Evolutionary conservation across 306 rosid species (phyloP).

Genomic region (Castanea sativa): DNA sequence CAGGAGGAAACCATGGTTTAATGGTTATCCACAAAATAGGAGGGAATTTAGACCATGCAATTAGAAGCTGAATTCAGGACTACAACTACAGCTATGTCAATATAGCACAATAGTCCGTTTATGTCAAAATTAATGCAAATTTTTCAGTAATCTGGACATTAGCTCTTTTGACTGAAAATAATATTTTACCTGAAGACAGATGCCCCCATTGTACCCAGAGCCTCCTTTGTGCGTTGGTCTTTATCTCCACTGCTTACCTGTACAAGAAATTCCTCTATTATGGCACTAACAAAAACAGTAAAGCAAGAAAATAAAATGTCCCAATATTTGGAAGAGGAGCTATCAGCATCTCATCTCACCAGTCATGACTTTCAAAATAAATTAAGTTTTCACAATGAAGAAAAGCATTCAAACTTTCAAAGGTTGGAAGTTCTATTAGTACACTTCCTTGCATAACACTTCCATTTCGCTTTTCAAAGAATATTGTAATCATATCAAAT

Average conservation of each 20-base stretch:
- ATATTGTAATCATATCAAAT: background rate
- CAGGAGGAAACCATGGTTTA: background rate
- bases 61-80: background rate
- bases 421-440: background rate
- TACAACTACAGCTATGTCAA: background rate
- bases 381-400: background rate
- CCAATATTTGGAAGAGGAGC: background rate
- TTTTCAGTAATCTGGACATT: background rate
- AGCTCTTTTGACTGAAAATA: constrained; percentile 1
- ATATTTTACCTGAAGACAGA: constrained; percentile 76
- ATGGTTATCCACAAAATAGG: background rate
- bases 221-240: constrained; percentile 79
- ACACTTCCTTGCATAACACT: background rate
- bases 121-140: background rate
- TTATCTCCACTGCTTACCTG: constrained; percentile 86
- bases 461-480: background rate
- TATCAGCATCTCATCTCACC: background rate
- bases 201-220: constrained; percentile 96
- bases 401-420: background rate
- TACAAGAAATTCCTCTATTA: background rate
- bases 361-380: background rate
- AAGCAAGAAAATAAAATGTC: background rate
- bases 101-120: background rate
- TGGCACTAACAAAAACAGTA: background rate
- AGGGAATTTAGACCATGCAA: background rate